Base-by-base conservation (phyloP, 163 green algal species). In the Chlamydomonas reinhardtii region DNA sequence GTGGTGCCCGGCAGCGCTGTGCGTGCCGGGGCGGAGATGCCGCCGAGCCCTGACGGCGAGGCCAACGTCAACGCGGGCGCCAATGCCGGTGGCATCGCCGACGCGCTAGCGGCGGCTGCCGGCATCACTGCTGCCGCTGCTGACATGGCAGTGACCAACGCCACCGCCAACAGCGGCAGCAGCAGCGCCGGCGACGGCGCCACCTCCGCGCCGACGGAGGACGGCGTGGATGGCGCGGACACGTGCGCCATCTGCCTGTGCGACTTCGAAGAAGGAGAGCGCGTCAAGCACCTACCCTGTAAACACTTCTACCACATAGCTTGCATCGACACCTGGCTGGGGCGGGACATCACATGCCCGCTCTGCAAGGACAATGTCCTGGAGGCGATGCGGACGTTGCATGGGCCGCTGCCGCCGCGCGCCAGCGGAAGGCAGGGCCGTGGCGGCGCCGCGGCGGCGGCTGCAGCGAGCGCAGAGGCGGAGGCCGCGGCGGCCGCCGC, bases 251-350 rank as follows among this genome's bases (percentile, higher is more conserved):
- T 97, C 39, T 97, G 94, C 91, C 93, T 91, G 52, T 89, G 93
- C 25, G 94, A 96, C 31, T 97, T 96, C 69, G 83, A 75, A 15
- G 52, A 87, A 31, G 95, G 91, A 31, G 95, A 97, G 32, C 80
- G 91, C 29, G 56, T 97, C 43, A 91, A 94, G 22, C 82, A 90
- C 77, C 91, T 97, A 74, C 92, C 88, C 39, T 98, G 95, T 90
- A 54, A 74, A 14, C 95, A 98, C 89, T 89, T 84, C 31, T 98
- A 95, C 91, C 95, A 98, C 89, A 62, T 94, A 52, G 68, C 91
- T 32, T 98, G 95, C 90, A 92, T 98, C 43, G 95, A 98, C 85
- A 77, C 85, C 43, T 98, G 95, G 95, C 85, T 96, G 54, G 70
- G 59, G 0, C 80, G 84, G 0, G 81, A 84, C 72, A 54, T 88